Conservation (phyloP, 2,329 filamentous ascomycete species). For the Botrytis hyacinthi region DNA sequence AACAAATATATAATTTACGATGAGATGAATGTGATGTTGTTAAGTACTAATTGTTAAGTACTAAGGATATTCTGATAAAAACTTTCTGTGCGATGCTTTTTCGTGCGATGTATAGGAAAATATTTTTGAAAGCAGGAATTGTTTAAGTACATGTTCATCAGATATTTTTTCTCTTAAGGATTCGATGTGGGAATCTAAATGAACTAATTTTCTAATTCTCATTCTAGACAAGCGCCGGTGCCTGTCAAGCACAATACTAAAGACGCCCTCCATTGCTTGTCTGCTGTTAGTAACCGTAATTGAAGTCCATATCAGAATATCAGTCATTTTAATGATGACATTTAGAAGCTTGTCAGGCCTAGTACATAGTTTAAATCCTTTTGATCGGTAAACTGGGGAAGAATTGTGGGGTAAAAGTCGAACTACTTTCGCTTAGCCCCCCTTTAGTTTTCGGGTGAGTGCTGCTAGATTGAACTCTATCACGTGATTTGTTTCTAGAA, state of each 20-base stretch:
- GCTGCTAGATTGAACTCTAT: not conserved
- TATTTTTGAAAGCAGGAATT: no score
- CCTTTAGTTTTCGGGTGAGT: not conserved
- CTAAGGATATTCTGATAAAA: not conserved
- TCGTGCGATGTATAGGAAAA: not conserved
- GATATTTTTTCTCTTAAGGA: not conserved
- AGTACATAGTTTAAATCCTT: not conserved
- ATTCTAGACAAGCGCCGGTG: not conserved
- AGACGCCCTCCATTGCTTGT: not conserved
- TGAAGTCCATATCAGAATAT: not conserved
- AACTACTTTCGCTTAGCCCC: not conserved
- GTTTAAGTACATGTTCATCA: not conserved
- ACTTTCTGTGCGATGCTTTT: not conserved
- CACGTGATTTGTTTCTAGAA: not conserved
- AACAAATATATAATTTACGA: not conserved
- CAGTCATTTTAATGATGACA: not conserved
- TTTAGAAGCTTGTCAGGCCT: not conserved
- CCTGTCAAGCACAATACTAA: no score
- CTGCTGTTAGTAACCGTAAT: not conserved
- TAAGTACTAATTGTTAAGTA: not conserved
- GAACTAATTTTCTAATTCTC: not conserved
- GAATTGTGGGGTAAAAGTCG: not conserved
- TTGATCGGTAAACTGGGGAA: not conserved
- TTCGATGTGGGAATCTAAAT: not conserved
- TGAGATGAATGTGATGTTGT: not conserved